A percentile compares a stretch with the other conserved stretches of the same genome.
phyloP scores from a whole-genome alignment of 129 eudicot species.

The Pittosporum tobira region DNA sequence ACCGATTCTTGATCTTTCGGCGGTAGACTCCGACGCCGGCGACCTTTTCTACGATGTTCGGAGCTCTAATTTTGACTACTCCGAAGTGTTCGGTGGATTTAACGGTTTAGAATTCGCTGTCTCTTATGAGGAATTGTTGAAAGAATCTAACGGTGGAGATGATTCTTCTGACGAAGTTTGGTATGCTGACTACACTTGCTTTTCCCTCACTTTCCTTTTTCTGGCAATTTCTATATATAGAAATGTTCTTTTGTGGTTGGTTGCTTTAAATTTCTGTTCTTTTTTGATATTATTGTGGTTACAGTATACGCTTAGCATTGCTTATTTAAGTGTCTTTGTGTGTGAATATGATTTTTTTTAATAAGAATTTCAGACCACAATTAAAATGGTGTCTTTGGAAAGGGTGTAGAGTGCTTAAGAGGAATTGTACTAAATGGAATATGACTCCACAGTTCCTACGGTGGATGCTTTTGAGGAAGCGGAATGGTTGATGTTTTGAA shows the following conservation, averaged over 20 bases:
- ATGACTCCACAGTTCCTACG: too few relatives aligned
- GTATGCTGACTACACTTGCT: constrained; percentile 23
- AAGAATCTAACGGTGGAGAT: constrained; percentile 25
- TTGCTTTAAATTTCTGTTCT: constrained; percentile 3
- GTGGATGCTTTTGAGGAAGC: too few relatives aligned
- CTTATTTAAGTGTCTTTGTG: too few relatives aligned
- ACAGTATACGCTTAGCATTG: too few relatives aligned
- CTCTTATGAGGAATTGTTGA: constrained; percentile 47
- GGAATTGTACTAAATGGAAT: too few relatives aligned
- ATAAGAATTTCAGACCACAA: too few relatives aligned
- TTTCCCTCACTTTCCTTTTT: not conserved
- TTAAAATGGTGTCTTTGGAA: too few relatives aligned
- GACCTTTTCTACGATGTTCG: constrained; percentile 37
- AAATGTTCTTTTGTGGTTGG: too few relatives aligned
- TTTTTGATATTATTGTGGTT: not conserved
- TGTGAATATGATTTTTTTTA: too few relatives aligned
- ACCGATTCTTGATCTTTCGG: constrained; percentile 78
- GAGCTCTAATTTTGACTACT: constrained; percentile 49
- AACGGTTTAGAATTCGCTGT: constrained; percentile 44
- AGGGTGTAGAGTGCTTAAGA: too few relatives aligned
- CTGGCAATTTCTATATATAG: not conserved
- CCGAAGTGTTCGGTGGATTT: constrained; percentile 64
- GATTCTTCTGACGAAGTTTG: constrained; percentile 69
- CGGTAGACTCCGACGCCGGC: constrained; percentile 19
- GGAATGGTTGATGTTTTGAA: too few relatives aligned